Evolutionary conservation across 148 eudicot species (phyloP), one percentile per base, ranked within the genome.

Genomic region (Rhododendron vialii): DNA sequence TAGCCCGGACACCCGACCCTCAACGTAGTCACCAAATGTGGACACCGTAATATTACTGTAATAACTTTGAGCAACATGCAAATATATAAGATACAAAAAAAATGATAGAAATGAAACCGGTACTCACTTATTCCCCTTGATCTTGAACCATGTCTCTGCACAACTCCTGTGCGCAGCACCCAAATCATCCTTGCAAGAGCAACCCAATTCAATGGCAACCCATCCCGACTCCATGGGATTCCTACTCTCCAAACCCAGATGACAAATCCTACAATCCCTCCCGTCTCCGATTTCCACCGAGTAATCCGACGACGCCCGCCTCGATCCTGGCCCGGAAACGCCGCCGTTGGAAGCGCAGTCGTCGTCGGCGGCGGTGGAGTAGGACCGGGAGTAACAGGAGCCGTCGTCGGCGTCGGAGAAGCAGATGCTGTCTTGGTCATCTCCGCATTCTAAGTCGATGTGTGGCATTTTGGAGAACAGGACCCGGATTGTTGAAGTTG

Each of bases 141-240:
- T 93, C 83, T 91, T 92, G 92, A 93, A 93, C 95, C 95, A 93
- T 69, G 93, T 84, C 78, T 92, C 92, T 71, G 96, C 96, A 91
- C 96, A 93, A 36, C 89, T 93, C 88, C 86, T 88, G 48, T 93
- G 96, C 10, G 96, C 94, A 89, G 92, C 94, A 89, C 92, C 96
- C 88, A 93, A 90, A 88, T 93, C 96, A 84, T 90, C 89, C 88
- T 93, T 93, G 85, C 96, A 93, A 74, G 89, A 90, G 88, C 96
- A 93, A 33, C 96, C 96, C 88, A 93, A 81, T 69, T 93, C 93
- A 86, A 93, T 88, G 1, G 91, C 90, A 83, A 87, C 76, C 76
- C 35, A 28, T 36, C 91, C 92, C 76, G 87, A 86, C 35, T 90
- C 89, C 36, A 28, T 71, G 45, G 87, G 83, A 85, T 86, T 84